These are phyloP conservation scores for Nitzschia palea DNA, from an alignment of 108 stramenopile species.

Conservation along the genomic window DNA sequence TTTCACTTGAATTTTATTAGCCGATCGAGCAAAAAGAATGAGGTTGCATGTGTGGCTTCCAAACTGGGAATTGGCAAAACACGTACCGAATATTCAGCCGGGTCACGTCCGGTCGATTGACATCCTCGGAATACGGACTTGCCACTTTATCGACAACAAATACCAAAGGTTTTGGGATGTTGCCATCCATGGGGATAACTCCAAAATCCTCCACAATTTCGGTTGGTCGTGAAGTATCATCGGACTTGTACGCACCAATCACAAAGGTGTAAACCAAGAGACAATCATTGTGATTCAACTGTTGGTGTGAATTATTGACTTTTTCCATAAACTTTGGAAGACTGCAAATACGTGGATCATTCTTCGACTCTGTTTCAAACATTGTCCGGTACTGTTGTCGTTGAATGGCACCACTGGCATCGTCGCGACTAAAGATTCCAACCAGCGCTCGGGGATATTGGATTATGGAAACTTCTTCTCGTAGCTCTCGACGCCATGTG, in stretches of 20 bases:
- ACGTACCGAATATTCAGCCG: constrained; percentile 33
- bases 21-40: neutral
- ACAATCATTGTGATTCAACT: constrained; percentile 14
- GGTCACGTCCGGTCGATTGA: constrained; percentile 26
- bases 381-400: constrained; percentile 38
- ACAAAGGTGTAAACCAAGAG: constrained; percentile 50
- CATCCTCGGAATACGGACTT: constrained; percentile 11
- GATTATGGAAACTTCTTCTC: neutral
- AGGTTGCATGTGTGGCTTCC: neutral
- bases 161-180: constrained; percentile 4
- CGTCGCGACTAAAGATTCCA: constrained; percentile 45
- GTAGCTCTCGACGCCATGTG: too few relatives aligned
- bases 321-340: constrained; percentile 7
- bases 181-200: neutral
- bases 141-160: neutral
- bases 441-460: constrained; percentile 19
- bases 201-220: constrained; percentile 7
- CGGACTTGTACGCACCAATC: constrained; percentile 11
- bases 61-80: neutral
- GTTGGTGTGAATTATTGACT: neutral
- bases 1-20: constrained; percentile 23
- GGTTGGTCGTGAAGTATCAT: constrained; percentile 20
- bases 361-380: constrained; percentile 23
- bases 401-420: constrained; percentile 22
- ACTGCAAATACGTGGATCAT: constrained; percentile 32